A percentile compares a stretch with the other conserved stretches of the same genome.
These are phyloP conservation scores for Buddleja alternifolia DNA, from an alignment of 257 asterid genomes.

Conservation along the genomic window DNA sequence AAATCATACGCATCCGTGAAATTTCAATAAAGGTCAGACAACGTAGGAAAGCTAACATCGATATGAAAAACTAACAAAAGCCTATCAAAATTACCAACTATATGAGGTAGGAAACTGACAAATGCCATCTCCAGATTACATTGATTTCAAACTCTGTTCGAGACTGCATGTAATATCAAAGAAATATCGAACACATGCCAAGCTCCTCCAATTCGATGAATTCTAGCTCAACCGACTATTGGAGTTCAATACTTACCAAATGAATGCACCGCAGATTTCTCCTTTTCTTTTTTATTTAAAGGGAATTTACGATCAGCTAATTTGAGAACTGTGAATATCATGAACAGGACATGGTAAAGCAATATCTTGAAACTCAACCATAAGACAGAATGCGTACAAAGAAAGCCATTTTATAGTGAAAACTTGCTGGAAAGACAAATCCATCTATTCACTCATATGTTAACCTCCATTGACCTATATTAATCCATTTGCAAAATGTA, in stretches of 20 bases:
- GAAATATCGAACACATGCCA: constrained; percentile 1
- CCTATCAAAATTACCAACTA: neutral
- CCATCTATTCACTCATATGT: neutral
- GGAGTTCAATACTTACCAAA: constrained; percentile 1
- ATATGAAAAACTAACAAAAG: neutral
- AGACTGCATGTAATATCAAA: constrained; percentile 9
- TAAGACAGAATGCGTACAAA: neutral
- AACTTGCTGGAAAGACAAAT: neutral
- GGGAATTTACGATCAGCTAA: neutral
- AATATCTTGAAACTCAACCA: constrained; percentile 1
- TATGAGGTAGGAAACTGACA: neutral
- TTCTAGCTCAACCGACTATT: neutral
- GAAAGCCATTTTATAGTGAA: neutral
- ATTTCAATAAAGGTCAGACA: neutral
- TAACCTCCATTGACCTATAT: constrained; percentile 2
- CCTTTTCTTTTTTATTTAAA: no score
- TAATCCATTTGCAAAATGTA: neutral
- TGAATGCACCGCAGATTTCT: neutral
- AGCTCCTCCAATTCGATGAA: neutral
- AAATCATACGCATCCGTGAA: neutral
- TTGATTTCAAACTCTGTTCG: neutral
- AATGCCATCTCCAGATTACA: neutral
- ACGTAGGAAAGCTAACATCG: neutral
- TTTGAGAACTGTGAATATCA: neutral
- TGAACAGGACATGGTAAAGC: neutral